Evolutionary conservation across 495 filamentous ascomycete species (phyloP).

Genomic region (Hypoxylon intermedium): DNA sequence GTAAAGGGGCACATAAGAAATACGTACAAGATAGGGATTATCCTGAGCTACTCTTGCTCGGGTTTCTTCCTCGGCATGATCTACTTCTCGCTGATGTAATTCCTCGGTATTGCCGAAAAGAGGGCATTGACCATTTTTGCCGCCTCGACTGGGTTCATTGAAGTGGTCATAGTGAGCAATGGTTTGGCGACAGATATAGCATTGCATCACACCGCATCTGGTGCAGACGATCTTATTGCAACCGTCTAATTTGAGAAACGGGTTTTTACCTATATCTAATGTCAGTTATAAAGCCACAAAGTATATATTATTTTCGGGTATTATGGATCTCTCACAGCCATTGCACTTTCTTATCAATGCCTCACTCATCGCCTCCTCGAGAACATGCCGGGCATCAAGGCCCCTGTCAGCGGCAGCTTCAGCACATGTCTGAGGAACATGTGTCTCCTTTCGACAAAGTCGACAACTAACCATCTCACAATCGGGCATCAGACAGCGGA

Average conservation of each 20-base stretch:
- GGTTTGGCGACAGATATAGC: conserved; percentile 75
- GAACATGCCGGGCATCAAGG: conserved; percentile 63
- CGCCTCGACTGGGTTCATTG: conserved; percentile 53
- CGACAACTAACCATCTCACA: conserved; percentile 77
- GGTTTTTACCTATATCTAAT: conserved; percentile 53
- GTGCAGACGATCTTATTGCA: conserved; percentile 86
- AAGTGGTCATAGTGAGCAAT: conserved; percentile 60
- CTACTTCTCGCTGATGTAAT: conserved; percentile 71
- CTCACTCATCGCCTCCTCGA: conserved; percentile 85
- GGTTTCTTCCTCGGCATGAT: conserved; percentile 66
- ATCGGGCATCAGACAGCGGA: conserved; percentile 70
- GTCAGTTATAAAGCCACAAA: conserved; percentile 35
- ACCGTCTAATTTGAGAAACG: conserved; percentile 76
- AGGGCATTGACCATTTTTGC: conserved; percentile 63
- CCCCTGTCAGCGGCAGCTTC: conserved; percentile 67
- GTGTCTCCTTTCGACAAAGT: conserved; percentile 71
- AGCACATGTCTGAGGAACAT: conserved; percentile 77
- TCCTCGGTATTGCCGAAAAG: conserved; percentile 68
- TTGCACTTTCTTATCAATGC: conserved; percentile 82
- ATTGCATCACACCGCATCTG: conserved; percentile 67
- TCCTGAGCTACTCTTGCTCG: conserved; percentile 63
- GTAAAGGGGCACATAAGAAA: too few species aligned
- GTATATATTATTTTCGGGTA: neutral
- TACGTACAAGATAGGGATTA: conserved; percentile 62
- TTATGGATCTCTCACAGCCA: conserved; percentile 50